Evolutionary conservation across 2,329 filamentous ascomycete species (phyloP).

Genomic region (Sclerotinia spermophila): DNA sequence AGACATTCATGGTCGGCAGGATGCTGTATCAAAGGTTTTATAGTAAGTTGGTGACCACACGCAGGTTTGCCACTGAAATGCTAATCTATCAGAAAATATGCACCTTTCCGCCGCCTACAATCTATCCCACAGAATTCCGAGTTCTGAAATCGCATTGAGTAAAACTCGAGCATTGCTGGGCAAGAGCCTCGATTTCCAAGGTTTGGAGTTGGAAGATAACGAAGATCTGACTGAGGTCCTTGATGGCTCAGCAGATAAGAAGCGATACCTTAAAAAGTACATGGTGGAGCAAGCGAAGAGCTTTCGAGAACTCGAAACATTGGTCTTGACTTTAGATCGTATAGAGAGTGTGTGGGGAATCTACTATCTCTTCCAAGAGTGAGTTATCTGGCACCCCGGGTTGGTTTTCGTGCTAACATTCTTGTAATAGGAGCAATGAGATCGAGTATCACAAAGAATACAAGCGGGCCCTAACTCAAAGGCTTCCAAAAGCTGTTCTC

Average conservation of each 20-base stretch:
- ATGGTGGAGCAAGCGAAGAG: slow-evolving; percentile 55
- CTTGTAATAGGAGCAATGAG: not conserved
- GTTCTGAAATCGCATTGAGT: slow-evolving; percentile 40
- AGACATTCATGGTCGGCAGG: slow-evolving; percentile 65
- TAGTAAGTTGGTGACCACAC: slow-evolving; percentile 59
- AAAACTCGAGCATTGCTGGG: slow-evolving; percentile 42
- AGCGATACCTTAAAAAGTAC: slow-evolving; percentile 32
- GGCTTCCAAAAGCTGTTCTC: slow-evolving; percentile 52
- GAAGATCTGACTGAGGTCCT: slow-evolving; percentile 35
- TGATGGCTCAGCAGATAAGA: slow-evolving; percentile 39
- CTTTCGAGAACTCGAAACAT: slow-evolving; percentile 65
- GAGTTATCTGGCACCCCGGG: slow-evolving; percentile 16
- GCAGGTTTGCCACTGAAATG: not conserved
- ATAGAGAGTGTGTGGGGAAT: slow-evolving; percentile 58
- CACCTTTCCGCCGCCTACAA: slow-evolving; percentile 52
- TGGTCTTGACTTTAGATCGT: slow-evolving; percentile 62
- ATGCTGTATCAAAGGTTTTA: slow-evolving; percentile 81
- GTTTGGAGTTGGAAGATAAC: slow-evolving; percentile 28
- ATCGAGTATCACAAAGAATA: slow-evolving; percentile 44
- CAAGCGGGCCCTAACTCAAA: slow-evolving; percentile 51
- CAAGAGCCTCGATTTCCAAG: slow-evolving; percentile 39
- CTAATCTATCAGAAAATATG: slow-evolving; percentile 38
- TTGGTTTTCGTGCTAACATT: not conserved
- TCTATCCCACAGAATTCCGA: slow-evolving; percentile 48
- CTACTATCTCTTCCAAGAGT: slow-evolving; percentile 28